phyloP scores from a whole-genome alignment of 2,329 filamentous ascomycete species.

The Xylariaceae sp. region DNA sequence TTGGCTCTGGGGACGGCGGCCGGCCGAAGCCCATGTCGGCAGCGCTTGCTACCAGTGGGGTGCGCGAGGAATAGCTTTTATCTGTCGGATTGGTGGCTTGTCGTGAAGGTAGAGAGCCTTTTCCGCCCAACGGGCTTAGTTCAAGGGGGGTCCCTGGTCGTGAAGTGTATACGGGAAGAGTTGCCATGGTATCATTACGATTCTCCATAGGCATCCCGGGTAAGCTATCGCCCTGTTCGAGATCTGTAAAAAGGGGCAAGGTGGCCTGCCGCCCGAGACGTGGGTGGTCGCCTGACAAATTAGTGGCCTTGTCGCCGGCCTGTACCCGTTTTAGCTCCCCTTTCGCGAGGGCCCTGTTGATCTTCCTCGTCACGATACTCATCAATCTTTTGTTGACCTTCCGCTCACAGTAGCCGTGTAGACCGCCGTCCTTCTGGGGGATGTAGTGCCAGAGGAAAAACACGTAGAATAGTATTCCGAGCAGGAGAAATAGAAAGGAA shows the following conservation, averaged over 20 bases:
- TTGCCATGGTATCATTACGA: constrained; percentile 57
- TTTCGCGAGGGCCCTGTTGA: constrained; percentile 82
- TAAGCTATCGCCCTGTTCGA: constrained; percentile 47
- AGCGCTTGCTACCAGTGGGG: constrained; percentile 57
- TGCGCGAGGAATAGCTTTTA: constrained; percentile 60
- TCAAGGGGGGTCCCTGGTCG: constrained; percentile 55
- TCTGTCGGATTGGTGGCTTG: constrained; percentile 44
- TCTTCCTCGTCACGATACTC: constrained; percentile 78
- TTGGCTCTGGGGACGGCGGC: constrained; percentile 37
- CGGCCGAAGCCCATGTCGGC: constrained; percentile 55
- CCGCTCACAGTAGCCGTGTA: constrained; percentile 81
- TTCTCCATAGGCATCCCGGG: constrained; percentile 56
- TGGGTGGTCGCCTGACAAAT: constrained; percentile 51
- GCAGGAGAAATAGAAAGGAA: constrained; percentile 68
- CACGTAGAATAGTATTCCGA: constrained; percentile 74
- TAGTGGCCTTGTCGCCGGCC: constrained; percentile 47
- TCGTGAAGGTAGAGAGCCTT: constrained; percentile 45
- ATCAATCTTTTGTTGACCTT: constrained; percentile 86
- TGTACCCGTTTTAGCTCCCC: constrained; percentile 60
- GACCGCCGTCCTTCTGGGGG: constrained; percentile 70
- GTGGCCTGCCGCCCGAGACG: constrained; percentile 58
- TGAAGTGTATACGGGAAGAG: constrained; percentile 60
- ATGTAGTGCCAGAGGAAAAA: constrained; percentile 93
- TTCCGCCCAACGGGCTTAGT: constrained; percentile 50
- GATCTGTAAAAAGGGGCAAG: constrained; percentile 56